These are phyloP conservation scores for Aspergillus glaucus DNA, from an alignment of 2,329 filamentous ascomycete species.

Conservation along the genomic window DNA sequence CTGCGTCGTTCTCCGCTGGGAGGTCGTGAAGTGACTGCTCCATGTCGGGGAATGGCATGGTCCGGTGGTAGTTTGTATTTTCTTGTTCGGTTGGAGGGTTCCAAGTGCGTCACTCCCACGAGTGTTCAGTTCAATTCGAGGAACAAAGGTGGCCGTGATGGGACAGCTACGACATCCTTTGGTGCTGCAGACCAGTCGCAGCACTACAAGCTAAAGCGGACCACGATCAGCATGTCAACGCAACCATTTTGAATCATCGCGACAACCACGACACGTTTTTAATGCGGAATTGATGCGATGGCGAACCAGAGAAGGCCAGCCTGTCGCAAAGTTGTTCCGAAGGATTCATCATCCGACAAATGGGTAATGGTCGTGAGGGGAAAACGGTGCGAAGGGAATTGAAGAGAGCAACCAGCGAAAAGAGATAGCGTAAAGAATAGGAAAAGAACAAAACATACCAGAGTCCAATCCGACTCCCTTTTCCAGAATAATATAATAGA, in stretches of 20 bases:
- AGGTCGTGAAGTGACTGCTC: slow-evolving; percentile 19
- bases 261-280: neutral
- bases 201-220: neutral
- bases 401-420: neutral
- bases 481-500: neutral
- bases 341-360: neutral
- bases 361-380: neutral
- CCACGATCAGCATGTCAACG: neutral
- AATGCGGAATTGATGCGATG: neutral
- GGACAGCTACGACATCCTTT: neutral
- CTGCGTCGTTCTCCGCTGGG: slow-evolving; percentile 18
- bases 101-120: slow-evolving; percentile 15
- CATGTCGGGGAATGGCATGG: slow-evolving; percentile 32
- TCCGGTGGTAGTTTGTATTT: slow-evolving; percentile 4
- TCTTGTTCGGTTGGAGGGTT: slow-evolving; percentile 4
- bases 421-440: neutral
- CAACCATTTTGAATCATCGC: neutral
- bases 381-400: neutral
- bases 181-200: neutral
- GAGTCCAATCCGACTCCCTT: neutral
- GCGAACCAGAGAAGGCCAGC: neutral
- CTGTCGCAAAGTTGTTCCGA: slow-evolving; percentile 10
- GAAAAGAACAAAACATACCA: neutral
- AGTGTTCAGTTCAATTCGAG: slow-evolving; percentile 17
- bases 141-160: slow-evolving; percentile 15